Conservation (phyloP, 139 green algal genomes). For the Raphidocelis subcapitata region DNA sequence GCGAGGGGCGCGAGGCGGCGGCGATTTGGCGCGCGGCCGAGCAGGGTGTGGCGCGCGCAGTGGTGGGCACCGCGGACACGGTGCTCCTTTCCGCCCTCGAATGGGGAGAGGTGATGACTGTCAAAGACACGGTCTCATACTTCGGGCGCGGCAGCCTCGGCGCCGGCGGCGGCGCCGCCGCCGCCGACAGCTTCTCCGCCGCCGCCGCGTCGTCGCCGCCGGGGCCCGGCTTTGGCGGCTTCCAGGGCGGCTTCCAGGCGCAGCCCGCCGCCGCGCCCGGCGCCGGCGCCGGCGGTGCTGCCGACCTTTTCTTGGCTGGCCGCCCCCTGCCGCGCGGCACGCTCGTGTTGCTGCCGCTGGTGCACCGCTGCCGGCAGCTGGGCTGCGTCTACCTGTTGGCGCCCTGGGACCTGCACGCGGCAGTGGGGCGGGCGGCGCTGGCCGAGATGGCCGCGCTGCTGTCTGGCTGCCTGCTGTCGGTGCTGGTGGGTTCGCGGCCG, state of each 20-base stretch:
- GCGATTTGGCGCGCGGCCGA: no score
- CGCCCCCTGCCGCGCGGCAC: slow-evolving; percentile 25
- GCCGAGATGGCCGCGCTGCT: slow-evolving; percentile 30
- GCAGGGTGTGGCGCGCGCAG: slow-evolving; percentile 15
- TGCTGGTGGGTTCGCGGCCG: slow-evolving; percentile 25
- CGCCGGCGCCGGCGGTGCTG: neutral
- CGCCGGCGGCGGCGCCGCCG: slow-evolving; percentile 23
- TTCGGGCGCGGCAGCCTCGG: slow-evolving; percentile 38
- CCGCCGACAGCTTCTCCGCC: slow-evolving; percentile 23
- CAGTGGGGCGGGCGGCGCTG: slow-evolving; percentile 24
- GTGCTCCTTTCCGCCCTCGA: slow-evolving; percentile 40
- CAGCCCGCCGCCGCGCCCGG: neutral
- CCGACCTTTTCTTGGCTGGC: slow-evolving; percentile 23
- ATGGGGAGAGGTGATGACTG: slow-evolving; percentile 42
- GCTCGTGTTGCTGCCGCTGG: slow-evolving; percentile 44
- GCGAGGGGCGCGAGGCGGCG: neutral
- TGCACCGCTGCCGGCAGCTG: slow-evolving; percentile 36
- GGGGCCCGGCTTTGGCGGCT: neutral
- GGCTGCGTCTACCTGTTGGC: slow-evolving; percentile 46
- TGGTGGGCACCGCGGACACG: slow-evolving; percentile 30
- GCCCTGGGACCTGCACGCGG: slow-evolving; percentile 34
- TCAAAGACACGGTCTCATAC: slow-evolving; percentile 47
- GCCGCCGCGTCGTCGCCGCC: no score
- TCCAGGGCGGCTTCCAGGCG: no score
- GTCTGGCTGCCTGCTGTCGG: slow-evolving; percentile 16